Evolutionary conservation across 169 alveolate species (phyloP).

Genomic region (Hammondia hammondi): DNA sequence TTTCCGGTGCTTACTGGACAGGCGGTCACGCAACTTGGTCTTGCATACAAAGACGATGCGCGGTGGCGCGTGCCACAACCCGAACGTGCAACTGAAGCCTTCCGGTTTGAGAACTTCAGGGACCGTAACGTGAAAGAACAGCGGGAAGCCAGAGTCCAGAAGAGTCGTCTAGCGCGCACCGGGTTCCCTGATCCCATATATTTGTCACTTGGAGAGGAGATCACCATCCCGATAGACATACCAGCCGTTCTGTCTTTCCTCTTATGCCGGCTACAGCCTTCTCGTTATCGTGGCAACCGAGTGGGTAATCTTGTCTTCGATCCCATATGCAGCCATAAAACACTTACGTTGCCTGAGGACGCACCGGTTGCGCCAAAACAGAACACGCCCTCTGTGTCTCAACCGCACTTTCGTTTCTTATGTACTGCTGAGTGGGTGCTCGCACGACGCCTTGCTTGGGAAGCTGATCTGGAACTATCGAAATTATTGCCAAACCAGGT

Average conservation of each 20-base stretch:
- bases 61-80: background rate
- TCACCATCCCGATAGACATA: background rate
- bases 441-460: background rate
- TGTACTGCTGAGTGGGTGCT: background rate
- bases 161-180: background rate
- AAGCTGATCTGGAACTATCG: background rate
- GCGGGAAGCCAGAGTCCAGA: background rate
- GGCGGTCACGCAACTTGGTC: background rate
- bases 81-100: background rate
- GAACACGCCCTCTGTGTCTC: background rate
- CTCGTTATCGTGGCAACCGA: background rate
- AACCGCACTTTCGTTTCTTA: background rate
- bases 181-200: background rate
- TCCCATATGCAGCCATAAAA: background rate
- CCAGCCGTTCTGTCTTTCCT: background rate
- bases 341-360: background rate
- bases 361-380: background rate
- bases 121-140: background rate
- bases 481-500: background rate
- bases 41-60: background rate
- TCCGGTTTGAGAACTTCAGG: background rate
- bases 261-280: background rate
- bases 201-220: background rate
- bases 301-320: background rate
- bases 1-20: background rate